Conservation (phyloP, 148 eudicot species). For the Nepenthes mirabilis region DNA sequence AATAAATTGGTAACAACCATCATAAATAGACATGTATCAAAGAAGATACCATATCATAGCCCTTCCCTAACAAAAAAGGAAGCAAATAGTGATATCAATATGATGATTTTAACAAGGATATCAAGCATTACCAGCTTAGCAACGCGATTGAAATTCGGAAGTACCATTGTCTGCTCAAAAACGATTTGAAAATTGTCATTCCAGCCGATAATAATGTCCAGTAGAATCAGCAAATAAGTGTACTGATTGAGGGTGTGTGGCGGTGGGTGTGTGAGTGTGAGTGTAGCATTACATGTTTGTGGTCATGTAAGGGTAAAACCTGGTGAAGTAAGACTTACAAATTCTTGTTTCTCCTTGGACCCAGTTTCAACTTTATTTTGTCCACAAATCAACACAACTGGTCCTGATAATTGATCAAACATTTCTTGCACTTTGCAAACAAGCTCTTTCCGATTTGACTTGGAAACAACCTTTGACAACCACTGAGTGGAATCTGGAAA, state of each 20-base stretch:
- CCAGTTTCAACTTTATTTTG: constrained; percentile 83
- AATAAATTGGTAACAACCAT: too few relatives aligned
- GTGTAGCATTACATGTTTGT: neutral
- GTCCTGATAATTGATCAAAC: constrained; percentile 83
- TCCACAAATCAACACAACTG: constrained; percentile 84
- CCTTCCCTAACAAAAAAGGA: too few relatives aligned
- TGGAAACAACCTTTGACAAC: constrained; percentile 75
- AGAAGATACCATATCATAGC: too few relatives aligned
- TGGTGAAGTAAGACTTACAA: constrained; percentile 39
- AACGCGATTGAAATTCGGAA: constrained; percentile 85
- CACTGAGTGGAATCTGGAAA: constrained; percentile 84
- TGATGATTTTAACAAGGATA: constrained; percentile 7
- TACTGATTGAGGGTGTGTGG: neutral
- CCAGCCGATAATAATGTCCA: neutral
- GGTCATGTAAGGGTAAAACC: neutral
- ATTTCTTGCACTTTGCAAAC: constrained; percentile 68
- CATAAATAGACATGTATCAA: too few relatives aligned
- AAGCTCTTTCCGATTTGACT: constrained; percentile 72
- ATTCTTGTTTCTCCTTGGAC: constrained; percentile 79
- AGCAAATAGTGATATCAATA: neutral
- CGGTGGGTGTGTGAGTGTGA: neutral
- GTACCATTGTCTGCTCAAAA: constrained; percentile 77
- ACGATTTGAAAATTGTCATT: neutral
- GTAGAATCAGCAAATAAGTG: too few relatives aligned
- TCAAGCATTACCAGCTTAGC: constrained; percentile 74